phyloP scores from a whole-genome alignment of 306 rosid genomes.

The Luffa acutangula region DNA sequence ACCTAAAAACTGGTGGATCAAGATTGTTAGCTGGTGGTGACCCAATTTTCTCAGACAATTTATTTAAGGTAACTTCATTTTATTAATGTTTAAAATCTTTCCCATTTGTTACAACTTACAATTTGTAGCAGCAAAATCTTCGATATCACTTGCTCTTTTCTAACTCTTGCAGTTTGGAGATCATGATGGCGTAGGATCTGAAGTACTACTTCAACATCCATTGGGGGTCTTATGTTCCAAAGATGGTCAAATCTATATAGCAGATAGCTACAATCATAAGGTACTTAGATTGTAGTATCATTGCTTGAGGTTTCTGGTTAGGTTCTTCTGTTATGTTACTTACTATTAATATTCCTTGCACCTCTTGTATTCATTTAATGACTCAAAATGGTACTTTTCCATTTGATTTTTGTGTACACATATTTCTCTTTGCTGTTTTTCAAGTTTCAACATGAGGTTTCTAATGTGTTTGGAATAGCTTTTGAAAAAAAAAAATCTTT shows the following conservation, averaged over 20 bases:
- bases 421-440: not conserved
- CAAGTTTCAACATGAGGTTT: not conserved
- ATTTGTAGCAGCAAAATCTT: not conserved
- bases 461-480: no score
- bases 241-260: slow-evolving; percentile 53
- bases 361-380: not conserved
- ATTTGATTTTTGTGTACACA: not conserved
- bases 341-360: not conserved
- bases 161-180: slow-evolving; percentile 74
- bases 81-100: not conserved
- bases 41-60: slow-evolving; percentile 62
- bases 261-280: slow-evolving; percentile 97
- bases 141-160: slow-evolving; percentile 2
- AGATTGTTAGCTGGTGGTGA: slow-evolving; percentile 89
- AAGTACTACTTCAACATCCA: slow-evolving; percentile 94
- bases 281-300: slow-evolving; percentile 24
- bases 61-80: slow-evolving; percentile 57
- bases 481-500: no score
- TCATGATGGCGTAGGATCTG: slow-evolving; percentile 84
- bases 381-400: not conserved
- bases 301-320: slow-evolving; percentile 3
- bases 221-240: slow-evolving; percentile 59
- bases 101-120: slow-evolving; percentile 5
- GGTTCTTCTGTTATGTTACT: not conserved
- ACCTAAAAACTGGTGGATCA: slow-evolving; percentile 77